Conservation (phyloP, 2,329 filamentous ascomycete species). For the Alternaria sp. region DNA sequence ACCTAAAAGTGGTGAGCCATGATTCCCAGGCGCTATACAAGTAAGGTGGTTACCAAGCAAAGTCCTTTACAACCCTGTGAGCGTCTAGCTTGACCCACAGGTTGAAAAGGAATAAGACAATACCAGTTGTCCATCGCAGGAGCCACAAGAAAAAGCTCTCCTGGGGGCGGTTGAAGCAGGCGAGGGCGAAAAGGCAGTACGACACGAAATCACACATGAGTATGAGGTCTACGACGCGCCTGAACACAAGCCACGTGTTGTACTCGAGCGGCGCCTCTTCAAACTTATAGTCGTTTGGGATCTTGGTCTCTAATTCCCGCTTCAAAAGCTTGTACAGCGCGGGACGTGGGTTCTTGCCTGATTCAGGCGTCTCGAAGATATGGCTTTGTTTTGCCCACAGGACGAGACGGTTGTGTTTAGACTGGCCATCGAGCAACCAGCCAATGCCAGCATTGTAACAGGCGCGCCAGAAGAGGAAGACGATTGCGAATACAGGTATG, state of each 20-base stretch:
- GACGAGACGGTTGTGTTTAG: constrained; percentile 84
- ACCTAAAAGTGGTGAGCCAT: constrained; percentile 50
- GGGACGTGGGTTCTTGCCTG: constrained; percentile 84
- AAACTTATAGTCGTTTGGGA: constrained; percentile 91
- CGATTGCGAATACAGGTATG: constrained; percentile 78
- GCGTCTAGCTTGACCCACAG: constrained; percentile 98
- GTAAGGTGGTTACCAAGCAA: constrained; percentile 72
- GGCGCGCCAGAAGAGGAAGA: constrained; percentile 92
- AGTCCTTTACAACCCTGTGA: constrained; percentile 97
- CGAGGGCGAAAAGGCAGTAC: constrained; percentile 94
- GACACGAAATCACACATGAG: constrained; percentile 99
- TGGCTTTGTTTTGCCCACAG: constrained; percentile 86
- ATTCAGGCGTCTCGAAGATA: constrained; percentile 84
- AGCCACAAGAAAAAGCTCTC: constrained; percentile 75
- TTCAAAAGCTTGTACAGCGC: constrained; percentile 86
- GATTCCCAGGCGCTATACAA: neutral
- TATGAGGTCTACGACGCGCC: constrained; percentile 93
- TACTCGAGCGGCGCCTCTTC: constrained; percentile 95
- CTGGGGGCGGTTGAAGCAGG: constrained; percentile 80
- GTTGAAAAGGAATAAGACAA: constrained; percentile 88
- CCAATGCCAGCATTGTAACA: constrained; percentile 96
- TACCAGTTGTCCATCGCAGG: constrained; percentile 80
- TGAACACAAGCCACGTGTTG: constrained; percentile 98
- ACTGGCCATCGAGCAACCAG: constrained; percentile 87
- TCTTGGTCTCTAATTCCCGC: constrained; percentile 91